Evolutionary conservation across 2,329 filamentous ascomycete species (phyloP), one percentile per base, ranked within the genome.

Genomic region (Botryotinia narcissicola): DNA sequence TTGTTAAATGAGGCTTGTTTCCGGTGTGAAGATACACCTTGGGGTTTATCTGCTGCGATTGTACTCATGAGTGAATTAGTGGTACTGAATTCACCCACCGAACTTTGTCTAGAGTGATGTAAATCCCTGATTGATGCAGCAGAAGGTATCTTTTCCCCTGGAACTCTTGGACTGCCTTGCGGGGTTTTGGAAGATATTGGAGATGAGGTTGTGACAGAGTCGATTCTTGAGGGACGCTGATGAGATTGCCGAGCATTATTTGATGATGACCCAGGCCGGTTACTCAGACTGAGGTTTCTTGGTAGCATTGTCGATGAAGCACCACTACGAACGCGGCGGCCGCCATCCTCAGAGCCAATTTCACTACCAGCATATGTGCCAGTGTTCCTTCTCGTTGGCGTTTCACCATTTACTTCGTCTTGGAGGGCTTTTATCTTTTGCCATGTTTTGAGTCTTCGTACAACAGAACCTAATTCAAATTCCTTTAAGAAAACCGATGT

Each of bases 401-500:
- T 83, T 46, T 82, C 83, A 62, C 87, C 87, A 76, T 88, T 91
- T 60, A 96, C 91, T 82, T 98, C 94, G 79, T 97, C 93, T 81
- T 98, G 95, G 76, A 98, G 87, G 5, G 90, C 86, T 82, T 97
- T 97, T 82, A 98, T 95, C 83, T 96, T 97, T 83, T 98, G 94
- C 95, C 95, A 98, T 3, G 95, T 97, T 82, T 97, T 97, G 75
- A 98, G 84, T 75, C 95, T 89, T 73, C 93, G 89, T 14, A 95
- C 95, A 78, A 98, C 95, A 4, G 95, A 93, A 29, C 95, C 95
- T 77, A 98, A 87, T 78, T 98, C 93, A 78, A 98, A 97, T 64
- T 96, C 95, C 81, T 97, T 97, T 85, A 98, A 91, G 81, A 98
- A 97, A 25, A 98, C 87, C 57, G 96, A 97, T 73, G 93, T 93